Evolutionary conservation across 371 early-diverging fungal species (phyloP), one percentile per base, ranked within the genome.

Genomic region (Apophysomyces elegans): DNA sequence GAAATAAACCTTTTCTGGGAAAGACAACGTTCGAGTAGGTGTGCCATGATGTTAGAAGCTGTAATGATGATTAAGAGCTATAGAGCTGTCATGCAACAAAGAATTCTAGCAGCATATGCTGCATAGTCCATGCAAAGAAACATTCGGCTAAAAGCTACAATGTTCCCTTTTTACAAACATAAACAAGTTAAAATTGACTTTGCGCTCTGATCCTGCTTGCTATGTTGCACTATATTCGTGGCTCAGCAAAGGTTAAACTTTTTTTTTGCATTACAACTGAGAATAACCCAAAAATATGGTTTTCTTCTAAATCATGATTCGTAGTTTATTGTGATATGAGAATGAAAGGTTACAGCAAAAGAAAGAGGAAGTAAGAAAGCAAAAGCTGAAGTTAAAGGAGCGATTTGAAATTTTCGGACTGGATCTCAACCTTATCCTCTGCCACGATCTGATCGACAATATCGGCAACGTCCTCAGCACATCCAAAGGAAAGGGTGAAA

Each of bases 371-470:
- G 9, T 7, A 45, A n/a, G 13, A 13, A 16, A 43, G 32, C 32
- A 2, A 26, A 26, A 26, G 32, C 32, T 3, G 32, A n/a, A 50
- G 16, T 50, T 50, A 50, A 21, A 50, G 54, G 21, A 50, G 54
- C 16, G 54, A 50, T 11, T 50, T 50, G 54, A 50, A 50, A 11
- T 16, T 50, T 21, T 50, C 54, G n/a, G 54, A 26, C 54, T 50
- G 54, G 21, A 26, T 9, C 21, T 50, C 21, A 50, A 21, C 21
- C 54, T 50, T 50, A 26, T 32, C 58, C 35, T 58, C 58, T 59
- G 37, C 37, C 32, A 44, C 18, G 59, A 65, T 7, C 36, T 70
- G 66, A 57, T 65, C n/a, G 36, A 59, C 13, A 63, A 72, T 57
- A 65, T 72, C 54, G 2, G 54, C 54, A 21, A 50, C 21, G 21